A percentile compares a stretch with the other conserved stretches of the same genome.
phyloP scores from a whole-genome alignment of 768 basidiomycete species.

The Suillus weaverae region DNA sequence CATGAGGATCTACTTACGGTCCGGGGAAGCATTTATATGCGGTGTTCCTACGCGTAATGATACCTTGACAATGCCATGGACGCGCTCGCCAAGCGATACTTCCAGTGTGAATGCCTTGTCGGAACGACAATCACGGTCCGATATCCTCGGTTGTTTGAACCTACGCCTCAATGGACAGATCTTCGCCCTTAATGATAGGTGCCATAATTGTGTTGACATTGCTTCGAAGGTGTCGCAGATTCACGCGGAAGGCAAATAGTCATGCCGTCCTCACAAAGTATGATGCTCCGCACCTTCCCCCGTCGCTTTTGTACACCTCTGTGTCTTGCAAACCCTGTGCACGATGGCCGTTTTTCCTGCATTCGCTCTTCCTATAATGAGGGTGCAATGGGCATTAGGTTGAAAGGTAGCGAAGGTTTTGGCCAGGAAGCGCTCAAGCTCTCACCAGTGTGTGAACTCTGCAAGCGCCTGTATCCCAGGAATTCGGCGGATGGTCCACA shows the following conservation, averaged over 20 bases:
- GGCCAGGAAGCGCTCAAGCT: too few relatives aligned
- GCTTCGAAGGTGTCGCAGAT: background rate
- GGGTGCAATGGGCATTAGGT: too few relatives aligned
- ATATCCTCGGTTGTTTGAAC: background rate
- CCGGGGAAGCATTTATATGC: background rate
- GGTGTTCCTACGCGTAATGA: background rate
- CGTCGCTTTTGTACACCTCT: too few relatives aligned
- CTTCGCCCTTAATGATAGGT: background rate
- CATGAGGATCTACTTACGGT: background rate
- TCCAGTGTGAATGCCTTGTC: background rate
- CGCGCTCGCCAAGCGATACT: background rate
- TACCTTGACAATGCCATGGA: background rate
- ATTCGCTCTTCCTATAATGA: too few relatives aligned
- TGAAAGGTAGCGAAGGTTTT: too few relatives aligned
- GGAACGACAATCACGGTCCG: background rate
- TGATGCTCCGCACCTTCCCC: too few relatives aligned
- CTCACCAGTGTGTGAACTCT: too few relatives aligned
- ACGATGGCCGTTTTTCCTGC: too few relatives aligned
- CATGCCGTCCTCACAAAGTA: constrained; percentile 6
- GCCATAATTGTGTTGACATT: background rate
- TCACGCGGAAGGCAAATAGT: background rate
- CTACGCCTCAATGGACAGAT: background rate
- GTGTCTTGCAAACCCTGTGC: too few relatives aligned
- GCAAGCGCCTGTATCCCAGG: too few relatives aligned
- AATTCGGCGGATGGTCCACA: too few relatives aligned